Base-by-base conservation (phyloP, 768 basidiomycete species). In the Auriscalpium microsporum region DNA sequence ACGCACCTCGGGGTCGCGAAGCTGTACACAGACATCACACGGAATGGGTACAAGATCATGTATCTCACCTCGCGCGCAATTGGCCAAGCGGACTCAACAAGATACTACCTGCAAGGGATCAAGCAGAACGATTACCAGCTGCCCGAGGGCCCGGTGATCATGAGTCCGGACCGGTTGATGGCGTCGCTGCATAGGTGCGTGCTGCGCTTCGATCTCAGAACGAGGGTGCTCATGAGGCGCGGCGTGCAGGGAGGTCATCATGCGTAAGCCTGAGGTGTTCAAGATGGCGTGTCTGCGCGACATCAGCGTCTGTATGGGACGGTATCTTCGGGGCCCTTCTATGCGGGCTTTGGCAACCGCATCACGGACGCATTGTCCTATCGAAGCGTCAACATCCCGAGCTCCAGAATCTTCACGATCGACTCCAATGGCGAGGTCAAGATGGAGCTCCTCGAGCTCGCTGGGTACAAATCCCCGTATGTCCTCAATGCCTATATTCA, bases 181-280 rank as follows among this genome's bases (percentile, higher is more conserved):
- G 87, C 91, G 10, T 93, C 91, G 14, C 71, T 98, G 42, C 96
- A 98, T 71, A 98, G 42, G 95, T 98, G 70, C 83, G 96, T 93
- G 91, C 62, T 60, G 82, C 65, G 21, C 11, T 44, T 5, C 2
- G 7, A 1, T 19, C 17, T 38, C n/a, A 42, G 28, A 33, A 52
- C 10, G 46, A 9, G 40, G 9, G 8, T 10, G 16, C 48, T n/a
- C 48, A 54, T 11, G 19, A 5, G 28, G 13, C 19, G 33, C 37
- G 17, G 40, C 40, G 17, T 53, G 9, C 63, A 96, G 94, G 5
- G 96, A 99, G 72, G 95, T 99, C 14, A 95, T 99, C 65, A 90
- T 98, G 87, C 86, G 94, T 40, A 97, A 97, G 69, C 96, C 96
- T 0, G 96, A 99, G 66, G 81, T 97, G n/a, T 99, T 99, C 80